A percentile compares a stretch with the other conserved stretches of the same genome.
Conservation (phyloP, 768 basidiomycete species). For the Russula sp. region DNA sequence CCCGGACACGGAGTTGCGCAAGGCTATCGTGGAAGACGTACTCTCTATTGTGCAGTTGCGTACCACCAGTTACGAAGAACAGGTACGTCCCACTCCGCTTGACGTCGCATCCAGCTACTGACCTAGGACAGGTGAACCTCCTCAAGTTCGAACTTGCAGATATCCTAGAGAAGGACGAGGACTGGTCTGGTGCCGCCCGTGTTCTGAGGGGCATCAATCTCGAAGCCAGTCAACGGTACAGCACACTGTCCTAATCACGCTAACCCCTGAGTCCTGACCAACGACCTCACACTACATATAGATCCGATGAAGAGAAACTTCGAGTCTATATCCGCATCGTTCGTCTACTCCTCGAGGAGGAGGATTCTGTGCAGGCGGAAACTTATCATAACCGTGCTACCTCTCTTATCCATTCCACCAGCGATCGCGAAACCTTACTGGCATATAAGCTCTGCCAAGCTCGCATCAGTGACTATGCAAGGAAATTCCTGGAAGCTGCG, state of each 20-base stretch:
- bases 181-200: conserved; percentile 89
- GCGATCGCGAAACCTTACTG: conserved; percentile 72
- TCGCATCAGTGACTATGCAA: conserved; percentile 84
- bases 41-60: conserved; percentile 66
- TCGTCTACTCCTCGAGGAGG: conserved; percentile 89
- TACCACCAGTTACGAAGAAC: conserved; percentile 91
- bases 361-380: conserved; percentile 96
- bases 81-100: conserved; percentile 46
- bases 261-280: background rate
- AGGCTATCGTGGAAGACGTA: conserved; percentile 70
- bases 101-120: background rate
- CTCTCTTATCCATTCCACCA: conserved; percentile 73
- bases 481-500: conserved; percentile 93
- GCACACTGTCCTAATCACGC: background rate
- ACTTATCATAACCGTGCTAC: conserved; percentile 97
- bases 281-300: conserved; percentile 8
- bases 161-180: conserved; percentile 82
- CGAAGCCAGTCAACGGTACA: conserved; percentile 82
- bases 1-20: conserved; percentile 51
- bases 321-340: conserved; percentile 91
- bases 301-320: conserved; percentile 75
- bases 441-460: conserved; percentile 93
- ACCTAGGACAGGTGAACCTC: conserved; percentile 57
- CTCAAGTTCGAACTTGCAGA: conserved; percentile 88
- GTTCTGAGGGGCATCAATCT: conserved; percentile 90